phyloP scores from a whole-genome alignment of 2,329 filamentous ascomycete genomes.

The Lomentospora prolificans region DNA sequence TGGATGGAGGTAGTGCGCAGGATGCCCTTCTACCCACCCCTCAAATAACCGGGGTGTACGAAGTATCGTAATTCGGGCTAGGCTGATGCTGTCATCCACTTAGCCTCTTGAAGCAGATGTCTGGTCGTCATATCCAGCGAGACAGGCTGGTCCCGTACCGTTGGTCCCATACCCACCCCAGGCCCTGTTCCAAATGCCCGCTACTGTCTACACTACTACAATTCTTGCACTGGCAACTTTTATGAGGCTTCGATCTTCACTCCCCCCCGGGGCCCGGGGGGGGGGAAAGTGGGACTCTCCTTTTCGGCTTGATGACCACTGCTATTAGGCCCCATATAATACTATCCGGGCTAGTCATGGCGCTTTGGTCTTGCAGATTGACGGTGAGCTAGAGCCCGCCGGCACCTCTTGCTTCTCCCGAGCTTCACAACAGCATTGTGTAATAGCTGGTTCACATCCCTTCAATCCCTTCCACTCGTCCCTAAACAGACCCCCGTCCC shows the following conservation, averaged over 20 bases:
- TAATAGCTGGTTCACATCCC: background rate
- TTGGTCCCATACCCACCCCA: background rate
- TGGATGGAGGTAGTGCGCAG: background rate
- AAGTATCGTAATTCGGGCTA: no score
- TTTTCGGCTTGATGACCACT: background rate
- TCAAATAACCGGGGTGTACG: no score
- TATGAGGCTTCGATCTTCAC: background rate
- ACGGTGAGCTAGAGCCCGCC: background rate
- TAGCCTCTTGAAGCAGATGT: background rate
- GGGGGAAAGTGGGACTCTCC: background rate
- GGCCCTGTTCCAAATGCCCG: background rate
- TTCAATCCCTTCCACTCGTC: background rate
- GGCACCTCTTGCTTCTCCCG: background rate
- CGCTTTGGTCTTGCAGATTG: background rate
- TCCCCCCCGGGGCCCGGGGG: no score
- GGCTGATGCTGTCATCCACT: background rate
- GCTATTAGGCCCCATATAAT: background rate
- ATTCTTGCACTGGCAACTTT: background rate
- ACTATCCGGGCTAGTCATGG: constrained; percentile 1
- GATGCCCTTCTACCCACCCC: no score
- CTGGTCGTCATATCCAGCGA: background rate
- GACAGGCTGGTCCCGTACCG: background rate
- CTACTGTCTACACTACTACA: background rate
- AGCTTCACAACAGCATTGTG: background rate
- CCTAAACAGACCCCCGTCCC: constrained; percentile 2